These are phyloP conservation scores for Penicillium odoratum DNA, from an alignment of 495 filamentous ascomycete species.

Conservation along the genomic window DNA sequence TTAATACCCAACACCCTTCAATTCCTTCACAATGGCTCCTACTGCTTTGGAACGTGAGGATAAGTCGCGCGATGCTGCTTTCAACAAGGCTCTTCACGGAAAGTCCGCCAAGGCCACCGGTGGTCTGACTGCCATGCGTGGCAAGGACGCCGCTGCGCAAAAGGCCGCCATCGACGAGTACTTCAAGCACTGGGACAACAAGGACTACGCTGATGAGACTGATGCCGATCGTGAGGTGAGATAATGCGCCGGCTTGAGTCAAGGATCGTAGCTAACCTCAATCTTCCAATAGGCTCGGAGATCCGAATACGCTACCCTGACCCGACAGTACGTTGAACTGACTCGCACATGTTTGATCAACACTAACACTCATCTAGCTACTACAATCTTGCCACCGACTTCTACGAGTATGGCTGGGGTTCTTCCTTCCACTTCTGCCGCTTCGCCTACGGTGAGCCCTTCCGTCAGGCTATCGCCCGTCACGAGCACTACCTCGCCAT, in stretches of 20 bases:
- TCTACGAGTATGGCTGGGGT: constrained; percentile 98
- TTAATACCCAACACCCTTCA: constrained; percentile 20
- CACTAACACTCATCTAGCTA: constrained; percentile 57
- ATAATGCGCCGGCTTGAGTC: not conserved
- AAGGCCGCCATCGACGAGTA: constrained; percentile 93
- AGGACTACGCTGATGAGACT: constrained; percentile 76
- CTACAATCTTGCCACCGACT: constrained; percentile 96
- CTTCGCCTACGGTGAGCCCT: constrained; percentile 83
- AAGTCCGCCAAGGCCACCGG: constrained; percentile 69
- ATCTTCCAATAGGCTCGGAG: constrained; percentile 62
- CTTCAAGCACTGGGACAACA: constrained; percentile 99
- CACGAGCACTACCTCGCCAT: constrained; percentile 98
- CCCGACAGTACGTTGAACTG: constrained; percentile 72
- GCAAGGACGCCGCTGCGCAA: constrained; percentile 80
- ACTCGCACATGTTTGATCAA: not conserved
- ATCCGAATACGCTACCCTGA: constrained; percentile 91
- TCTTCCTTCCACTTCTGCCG: constrained; percentile 98
- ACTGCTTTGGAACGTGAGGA: constrained; percentile 81
- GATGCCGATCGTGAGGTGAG: constrained; percentile 73
- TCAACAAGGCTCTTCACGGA: constrained; percentile 91
- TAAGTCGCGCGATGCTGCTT: constrained; percentile 84
- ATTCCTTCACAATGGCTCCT: constrained; percentile 61
- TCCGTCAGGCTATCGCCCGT: constrained; percentile 90
- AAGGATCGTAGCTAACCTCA: not conserved
- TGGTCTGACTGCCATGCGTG: constrained; percentile 80